phyloP scores from a whole-genome alignment of 768 basidiomycete species.

The Floccularia luteovirens region DNA sequence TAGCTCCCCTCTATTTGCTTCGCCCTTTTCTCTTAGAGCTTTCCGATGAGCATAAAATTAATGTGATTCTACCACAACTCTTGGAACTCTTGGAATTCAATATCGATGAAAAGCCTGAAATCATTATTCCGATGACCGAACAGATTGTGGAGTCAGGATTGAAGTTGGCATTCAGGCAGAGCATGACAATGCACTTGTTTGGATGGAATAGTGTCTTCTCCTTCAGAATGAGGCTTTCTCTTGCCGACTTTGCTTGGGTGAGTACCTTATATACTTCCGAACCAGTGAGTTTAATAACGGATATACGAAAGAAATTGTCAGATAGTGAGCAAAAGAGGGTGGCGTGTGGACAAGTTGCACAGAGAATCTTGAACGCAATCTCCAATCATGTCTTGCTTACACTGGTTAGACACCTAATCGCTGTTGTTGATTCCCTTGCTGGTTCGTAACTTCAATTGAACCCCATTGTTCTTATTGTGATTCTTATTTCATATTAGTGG shows the following conservation, averaged over 20 bases:
- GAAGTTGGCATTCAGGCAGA: slow-evolving; percentile 36
- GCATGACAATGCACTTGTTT: slow-evolving; percentile 50
- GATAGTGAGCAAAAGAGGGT: slow-evolving; percentile 29
- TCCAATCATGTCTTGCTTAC: slow-evolving; percentile 47
- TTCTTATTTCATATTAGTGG: slow-evolving; percentile 24
- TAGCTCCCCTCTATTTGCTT: slow-evolving; percentile 41
- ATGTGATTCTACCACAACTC: slow-evolving; percentile 31
- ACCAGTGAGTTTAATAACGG: not conserved
- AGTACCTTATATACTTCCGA: slow-evolving; percentile 5
- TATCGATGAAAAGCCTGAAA: slow-evolving; percentile 22
- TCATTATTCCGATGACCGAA: slow-evolving; percentile 19
- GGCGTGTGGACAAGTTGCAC: slow-evolving; percentile 46
- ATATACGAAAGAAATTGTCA: slow-evolving; percentile 35
- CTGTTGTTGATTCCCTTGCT: slow-evolving; percentile 33
- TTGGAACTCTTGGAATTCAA: slow-evolving; percentile 33
- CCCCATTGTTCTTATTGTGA: not conserved
- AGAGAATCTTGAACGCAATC: slow-evolving; percentile 38
- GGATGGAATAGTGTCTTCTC: slow-evolving; percentile 49
- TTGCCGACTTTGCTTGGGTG: slow-evolving; percentile 46
- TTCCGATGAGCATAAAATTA: slow-evolving; percentile 15
- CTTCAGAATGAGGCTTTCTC: slow-evolving; percentile 47
- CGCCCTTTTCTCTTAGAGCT: slow-evolving; percentile 39
- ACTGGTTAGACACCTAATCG: slow-evolving; percentile 48
- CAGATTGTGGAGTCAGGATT: slow-evolving; percentile 16
- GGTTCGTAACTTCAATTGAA: slow-evolving; percentile 24